Evolutionary conservation across 257 asterid species (phyloP), one percentile per base, ranked within the genome.

Genomic region (Capsicum pubescens): DNA sequence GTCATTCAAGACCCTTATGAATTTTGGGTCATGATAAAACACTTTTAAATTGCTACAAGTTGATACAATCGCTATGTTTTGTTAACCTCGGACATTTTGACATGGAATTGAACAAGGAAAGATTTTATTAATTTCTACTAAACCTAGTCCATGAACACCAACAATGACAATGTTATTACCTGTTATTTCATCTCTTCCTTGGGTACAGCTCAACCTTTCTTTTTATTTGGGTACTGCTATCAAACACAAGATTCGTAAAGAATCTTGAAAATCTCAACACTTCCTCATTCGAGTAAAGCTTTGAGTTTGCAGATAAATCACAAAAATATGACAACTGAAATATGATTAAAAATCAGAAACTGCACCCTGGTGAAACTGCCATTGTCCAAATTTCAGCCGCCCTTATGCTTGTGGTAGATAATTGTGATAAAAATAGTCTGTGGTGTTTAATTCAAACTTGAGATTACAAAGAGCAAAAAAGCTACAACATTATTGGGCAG

Each of bases 111-210:
- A 66, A 32, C 7, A 32, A 26, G n/a, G 5, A 66, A 32, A 66
- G n/a, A 26, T 11, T 52, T 76, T 52, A 14, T 9, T 54, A n/a
- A 42, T 19, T 76, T 54, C 64, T 76, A 54, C 81, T 52, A 76
- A 52, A 76, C 63, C 63, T 52, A 52, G 64, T 54, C 48, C 81
- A 26, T 76, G 48, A 54, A 76, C 81, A 52, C 48, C 46, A 76
- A 15, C 10, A 66, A 4, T 26, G 61, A 76, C 10, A 26, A 52
- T 35, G 12, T 56, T 39, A 50, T 76, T 26, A 21, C 63, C 12
- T 13, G 61, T 21, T 76, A 52, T 54, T 26, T 76, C 81, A 14
- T 54, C 64, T 52, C 63, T 76, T 76, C 63, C 81, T 76, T 76
- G 19, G 32, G 64, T 52, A 76, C 81, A 14, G 54, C 81, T 54